Conservation (phyloP, 495 filamentous ascomycete genomes). For the Tuber aestivum region DNA sequence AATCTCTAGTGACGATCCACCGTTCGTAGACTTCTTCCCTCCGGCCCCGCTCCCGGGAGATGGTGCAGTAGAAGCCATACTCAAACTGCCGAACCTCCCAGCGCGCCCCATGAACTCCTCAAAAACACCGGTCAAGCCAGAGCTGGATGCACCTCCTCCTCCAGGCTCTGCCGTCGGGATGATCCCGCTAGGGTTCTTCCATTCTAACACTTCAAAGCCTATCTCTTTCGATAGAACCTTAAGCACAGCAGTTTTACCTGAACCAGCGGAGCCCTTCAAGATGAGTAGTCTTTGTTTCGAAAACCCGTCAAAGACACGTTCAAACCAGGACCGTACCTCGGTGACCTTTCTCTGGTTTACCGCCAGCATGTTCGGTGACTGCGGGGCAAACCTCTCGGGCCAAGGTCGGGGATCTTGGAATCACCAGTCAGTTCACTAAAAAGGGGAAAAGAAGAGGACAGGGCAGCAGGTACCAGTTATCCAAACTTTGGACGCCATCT, state of each 20-base stretch:
- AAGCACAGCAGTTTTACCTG: slow-evolving; percentile 85
- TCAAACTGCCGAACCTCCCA: slow-evolving; percentile 69
- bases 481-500: background rate
- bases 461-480: slow-evolving; percentile 19
- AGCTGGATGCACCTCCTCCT: slow-evolving; percentile 27
- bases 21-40: slow-evolving; percentile 15
- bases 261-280: slow-evolving; percentile 84
- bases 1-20: slow-evolving; percentile 5
- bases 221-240: slow-evolving; percentile 66
- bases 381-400: slow-evolving; percentile 75
- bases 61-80: slow-evolving; percentile 49
- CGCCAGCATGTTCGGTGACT: slow-evolving; percentile 69
- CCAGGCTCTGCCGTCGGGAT: slow-evolving; percentile 5
- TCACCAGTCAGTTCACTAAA: slow-evolving; percentile 5
- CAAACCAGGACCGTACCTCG: slow-evolving; percentile 78
- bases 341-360: slow-evolving; percentile 90
- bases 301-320: slow-evolving; percentile 61
- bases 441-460: background rate
- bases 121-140: slow-evolving; percentile 58
- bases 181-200: slow-evolving; percentile 71
- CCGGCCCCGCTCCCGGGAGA: background rate
- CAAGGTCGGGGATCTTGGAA: slow-evolving; percentile 54
- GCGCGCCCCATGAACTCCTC: slow-evolving; percentile 81
- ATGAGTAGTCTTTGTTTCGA: slow-evolving; percentile 66
- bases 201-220: slow-evolving; percentile 72